Percentiles rank a stretch among this genome's conserved stretches.
phyloP scores from a whole-genome alignment of 805 yeast species.

The Saturnispora hagleri region DNA sequence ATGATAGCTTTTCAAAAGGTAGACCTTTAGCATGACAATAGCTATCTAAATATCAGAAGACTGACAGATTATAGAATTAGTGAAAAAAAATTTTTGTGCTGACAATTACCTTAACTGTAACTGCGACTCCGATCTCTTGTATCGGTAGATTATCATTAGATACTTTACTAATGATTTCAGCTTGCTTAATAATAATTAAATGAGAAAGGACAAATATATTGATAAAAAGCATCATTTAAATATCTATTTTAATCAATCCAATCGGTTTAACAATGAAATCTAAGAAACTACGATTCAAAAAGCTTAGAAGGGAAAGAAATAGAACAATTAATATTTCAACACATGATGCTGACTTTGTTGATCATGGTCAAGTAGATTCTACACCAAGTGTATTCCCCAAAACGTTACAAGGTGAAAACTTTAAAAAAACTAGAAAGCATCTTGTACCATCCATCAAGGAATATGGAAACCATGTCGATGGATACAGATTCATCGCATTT shows the following conservation, averaged over 20 bases:
- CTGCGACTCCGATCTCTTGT: background rate
- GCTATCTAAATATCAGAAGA: background rate
- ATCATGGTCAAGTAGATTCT: background rate
- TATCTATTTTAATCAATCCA: too few species aligned
- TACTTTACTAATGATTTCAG: background rate
- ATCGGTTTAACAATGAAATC: background rate
- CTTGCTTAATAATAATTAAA: background rate
- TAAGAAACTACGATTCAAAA: background rate
- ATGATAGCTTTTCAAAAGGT: background rate
- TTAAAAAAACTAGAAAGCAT: background rate
- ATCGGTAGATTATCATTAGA: background rate
- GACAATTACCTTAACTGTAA: background rate
- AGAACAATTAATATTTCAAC: background rate
- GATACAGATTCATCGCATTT: constrained; percentile 35
- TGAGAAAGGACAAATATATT: background rate
- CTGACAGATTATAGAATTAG: background rate
- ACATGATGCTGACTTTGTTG: background rate
- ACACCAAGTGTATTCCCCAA: background rate
- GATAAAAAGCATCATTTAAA: too few species aligned
- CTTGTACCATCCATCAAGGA: constrained; percentile 13
- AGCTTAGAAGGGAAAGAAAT: background rate
- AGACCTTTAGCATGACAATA: background rate
- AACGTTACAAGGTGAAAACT: background rate
- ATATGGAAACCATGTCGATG: constrained; percentile 32
- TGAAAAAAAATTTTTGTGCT: background rate